Percentiles rank a stretch among this genome's conserved stretches.
Conservation (phyloP, 495 filamentous ascomycete species). For the Xylaria palmicola region DNA sequence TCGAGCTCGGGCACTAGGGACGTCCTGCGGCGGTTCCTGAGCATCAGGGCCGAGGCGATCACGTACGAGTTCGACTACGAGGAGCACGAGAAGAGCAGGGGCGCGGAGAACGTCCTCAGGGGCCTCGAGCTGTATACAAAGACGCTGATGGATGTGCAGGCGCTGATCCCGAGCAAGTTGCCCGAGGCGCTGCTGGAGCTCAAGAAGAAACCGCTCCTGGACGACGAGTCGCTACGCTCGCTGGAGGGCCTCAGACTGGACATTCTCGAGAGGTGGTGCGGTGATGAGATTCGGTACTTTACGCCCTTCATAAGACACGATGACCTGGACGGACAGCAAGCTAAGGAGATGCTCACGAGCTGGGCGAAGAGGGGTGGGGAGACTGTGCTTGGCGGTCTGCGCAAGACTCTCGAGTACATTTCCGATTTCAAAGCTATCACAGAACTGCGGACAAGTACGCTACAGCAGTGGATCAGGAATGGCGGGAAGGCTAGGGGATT, state of each 20-base stretch:
- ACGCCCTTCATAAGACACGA: slow-evolving; percentile 88
- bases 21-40: slow-evolving; percentile 77
- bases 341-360: slow-evolving; percentile 60
- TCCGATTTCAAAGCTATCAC: slow-evolving; percentile 66
- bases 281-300: slow-evolving; percentile 80
- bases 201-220: slow-evolving; percentile 67
- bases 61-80: slow-evolving; percentile 51
- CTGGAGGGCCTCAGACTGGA: slow-evolving; percentile 78
- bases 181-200: slow-evolving; percentile 67
- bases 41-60: slow-evolving; percentile 67
- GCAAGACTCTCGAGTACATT: slow-evolving; percentile 53
- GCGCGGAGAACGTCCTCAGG: slow-evolving; percentile 52
- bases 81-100: slow-evolving; percentile 34
- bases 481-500: slow-evolving; percentile 53
- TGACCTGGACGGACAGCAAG: slow-evolving; percentile 65
- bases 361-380: slow-evolving; percentile 77
- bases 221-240: slow-evolving; percentile 61
- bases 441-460: slow-evolving; percentile 62
- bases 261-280: slow-evolving; percentile 75
- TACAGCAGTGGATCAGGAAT: slow-evolving; percentile 71
- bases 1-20: slow-evolving; percentile 81
- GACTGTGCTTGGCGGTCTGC: slow-evolving; percentile 59
- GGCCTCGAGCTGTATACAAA: slow-evolving; percentile 70
- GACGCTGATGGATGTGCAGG: slow-evolving; percentile 75
- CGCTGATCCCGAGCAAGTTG: slow-evolving; percentile 69